Evolutionary conservation across 2,329 filamentous ascomycete genomes (phyloP), one percentile per base, ranked within the genome.

Genomic region (Botrytis hyacinthi): DNA sequence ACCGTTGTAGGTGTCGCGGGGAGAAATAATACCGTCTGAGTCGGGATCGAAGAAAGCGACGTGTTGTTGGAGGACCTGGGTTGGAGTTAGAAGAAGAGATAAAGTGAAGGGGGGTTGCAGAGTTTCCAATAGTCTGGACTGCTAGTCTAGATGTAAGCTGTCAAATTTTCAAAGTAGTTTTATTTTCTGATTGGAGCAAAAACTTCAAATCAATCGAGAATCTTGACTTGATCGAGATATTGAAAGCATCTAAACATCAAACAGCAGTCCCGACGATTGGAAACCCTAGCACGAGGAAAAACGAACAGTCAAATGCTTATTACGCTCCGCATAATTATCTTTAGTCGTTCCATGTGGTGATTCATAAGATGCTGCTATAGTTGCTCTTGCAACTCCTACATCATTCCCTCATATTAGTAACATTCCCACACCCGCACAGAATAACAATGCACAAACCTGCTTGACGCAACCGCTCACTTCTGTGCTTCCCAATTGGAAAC

Each of bases 41-140:
- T 88, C 86, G 16, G 80, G 76, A 78, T 88, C 87, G 76, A 86
- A 89, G 81, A 86, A 88, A 35, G 81, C 81, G 76, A 83, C 83
- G 78, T 88, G 87, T 76, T 88, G 86, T 77, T 87, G 85, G 4
- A 88, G 82, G 20, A 87, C 83, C 78, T 78, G 71, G n/a, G 26
- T 2, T 70, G 46, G 6, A 3, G 40, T n/a, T 44, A 48, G 62
- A 37, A 60, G n/a, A n/a, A 46, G 62, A 35, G 12, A 14, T 32
- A 29, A n/a, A 37, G 35, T 14, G 54, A 44, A 10, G 57, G 18
- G 18, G 10, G 2, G 16, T 18, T 35, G 18, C 8, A 59, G 18
- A n/a, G 18, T 35, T 9, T 61, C 14, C n/a, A 32, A 32, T 32
- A 29, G n/a, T 3, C 51, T 57, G n/a, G 16, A 57, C n/a, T 57